Evolutionary conservation across 225 moss, liverwort and hornwort genomes (phyloP), one percentile per base, ranked within the genome.

Genomic region (Neckera pumila): DNA sequence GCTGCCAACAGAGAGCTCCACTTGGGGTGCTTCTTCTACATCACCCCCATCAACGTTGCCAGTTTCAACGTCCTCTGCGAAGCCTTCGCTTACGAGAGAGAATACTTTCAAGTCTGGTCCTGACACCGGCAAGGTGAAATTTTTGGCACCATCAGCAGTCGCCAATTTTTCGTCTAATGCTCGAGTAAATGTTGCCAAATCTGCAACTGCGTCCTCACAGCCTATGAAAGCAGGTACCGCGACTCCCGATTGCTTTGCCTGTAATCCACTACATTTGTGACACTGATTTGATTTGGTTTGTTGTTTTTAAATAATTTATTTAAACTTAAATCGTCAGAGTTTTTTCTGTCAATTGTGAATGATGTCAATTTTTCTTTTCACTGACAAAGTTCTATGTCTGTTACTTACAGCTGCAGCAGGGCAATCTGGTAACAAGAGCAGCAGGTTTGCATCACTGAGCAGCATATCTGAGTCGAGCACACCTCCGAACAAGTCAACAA

Each of bases 41-140:
- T 90, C 89, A 82, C 86, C 89, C 43, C 83, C 92, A 65, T 40
- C 91, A 43, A 79, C 74, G n/a, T 62, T 86, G 42, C 86, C 91
- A 84, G 87, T 76, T 81, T 75, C 84, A 83, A 84, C 78, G 76
- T 80, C 91, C 81, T 75, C 81, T 67, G 80, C 90, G 63, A 93
- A 95, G 83, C 91, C 91, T 69, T 92, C 82, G 20, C 92, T 95
- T 36, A 90, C 91, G 65, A 90, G 93, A 89, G 98, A 98, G 83
- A 93, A 79, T 65, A 95, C 97, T 76, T 90, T 94, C 79, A 98
- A 98, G 87, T 90, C 91, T 63, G 87, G 86, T 86, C 88, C 93
- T 70, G 98, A 98, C 71, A 88, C 94, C 14, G 96, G 96, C 79
- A 98, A 97, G 89, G 97, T 98, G 84, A 98, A 95, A 82, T 97